phyloP scores from a whole-genome alignment of 805 yeast genomes.

The Candida krabiensis region DNA sequence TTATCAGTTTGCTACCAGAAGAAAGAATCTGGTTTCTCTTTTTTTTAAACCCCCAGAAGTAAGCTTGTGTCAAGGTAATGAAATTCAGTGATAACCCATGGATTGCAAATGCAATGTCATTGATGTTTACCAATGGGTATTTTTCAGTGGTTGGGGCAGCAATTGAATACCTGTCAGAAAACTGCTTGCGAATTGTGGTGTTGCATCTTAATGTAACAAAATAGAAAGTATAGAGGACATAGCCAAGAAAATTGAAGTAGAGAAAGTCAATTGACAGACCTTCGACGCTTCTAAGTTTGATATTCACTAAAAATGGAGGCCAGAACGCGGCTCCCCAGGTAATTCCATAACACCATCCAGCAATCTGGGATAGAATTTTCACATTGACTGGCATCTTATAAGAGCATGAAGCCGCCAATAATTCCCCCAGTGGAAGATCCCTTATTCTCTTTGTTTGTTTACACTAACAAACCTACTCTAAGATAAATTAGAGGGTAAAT shows the following conservation, averaged over 20 bases:
- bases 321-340: constrained; percentile 23
- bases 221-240: constrained; percentile 20
- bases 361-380: constrained; percentile 8
- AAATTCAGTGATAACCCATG: constrained; percentile 18
- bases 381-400: too few species aligned
- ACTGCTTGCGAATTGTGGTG: constrained; percentile 18
- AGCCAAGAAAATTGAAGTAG: constrained; percentile 23
- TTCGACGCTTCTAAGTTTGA: constrained; percentile 18
- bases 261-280: constrained; percentile 27
- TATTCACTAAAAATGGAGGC: constrained; percentile 24
- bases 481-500: too few species aligned
- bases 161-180: constrained; percentile 15
- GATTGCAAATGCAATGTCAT: constrained; percentile 23
- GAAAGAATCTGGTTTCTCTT: constrained; percentile 20
- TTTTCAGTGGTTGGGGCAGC: background rate
- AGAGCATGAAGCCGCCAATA: too few species aligned
- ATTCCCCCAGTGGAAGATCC: too few species aligned
- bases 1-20: constrained; percentile 5
- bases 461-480: too few species aligned
- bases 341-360: constrained; percentile 22
- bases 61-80: constrained; percentile 20
- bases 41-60: constrained; percentile 21
- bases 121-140: constrained; percentile 20
- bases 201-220: constrained; percentile 18
- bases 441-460: too few species aligned